Percentiles rank a stretch among this genome's conserved stretches.
Evolutionary conservation across 2,329 filamentous ascomycete species (phyloP).

Genomic region (Capronia epimyces): DNA sequence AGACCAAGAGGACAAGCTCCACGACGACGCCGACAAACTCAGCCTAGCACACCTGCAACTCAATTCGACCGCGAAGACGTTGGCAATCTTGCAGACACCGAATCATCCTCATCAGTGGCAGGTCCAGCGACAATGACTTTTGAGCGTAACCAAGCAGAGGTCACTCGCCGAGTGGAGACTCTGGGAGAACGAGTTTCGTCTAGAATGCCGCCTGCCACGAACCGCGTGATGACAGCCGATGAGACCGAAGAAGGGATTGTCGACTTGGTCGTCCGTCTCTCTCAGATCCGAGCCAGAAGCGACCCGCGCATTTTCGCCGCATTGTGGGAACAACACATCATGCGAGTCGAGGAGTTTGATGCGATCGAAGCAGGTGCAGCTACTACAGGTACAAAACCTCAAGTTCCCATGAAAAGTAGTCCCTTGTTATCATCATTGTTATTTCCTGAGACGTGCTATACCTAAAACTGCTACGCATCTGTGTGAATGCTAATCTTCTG

Average conservation of each 20-base stretch:
- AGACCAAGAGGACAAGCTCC: background rate
- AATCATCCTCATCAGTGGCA: background rate
- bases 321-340: slow-evolving; percentile 15
- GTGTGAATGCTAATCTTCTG: too few relatives aligned
- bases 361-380: background rate
- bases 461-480: too few relatives aligned
- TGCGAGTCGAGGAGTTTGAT: slow-evolving; percentile 19
- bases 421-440: too few relatives aligned
- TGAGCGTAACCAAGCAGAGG: background rate
- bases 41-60: too few relatives aligned
- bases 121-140: background rate
- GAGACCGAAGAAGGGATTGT: slow-evolving; percentile 17
- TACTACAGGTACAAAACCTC: background rate
- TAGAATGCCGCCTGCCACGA: background rate
- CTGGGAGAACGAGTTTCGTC: background rate
- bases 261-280: slow-evolving; percentile 12
- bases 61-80: background rate
- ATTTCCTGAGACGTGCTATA: too few relatives aligned
- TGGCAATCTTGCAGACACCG: too few relatives aligned
- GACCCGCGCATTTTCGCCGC: slow-evolving; percentile 14
- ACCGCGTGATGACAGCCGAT: slow-evolving; percentile 6
- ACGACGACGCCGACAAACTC: slow-evolving; percentile 3
- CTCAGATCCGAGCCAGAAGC: slow-evolving; percentile 10
- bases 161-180: background rate
- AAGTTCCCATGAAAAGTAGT: background rate